These are phyloP conservation scores for Talaromyces sp. DNA, from an alignment of 2,329 filamentous ascomycete species.

Conservation along the genomic window DNA sequence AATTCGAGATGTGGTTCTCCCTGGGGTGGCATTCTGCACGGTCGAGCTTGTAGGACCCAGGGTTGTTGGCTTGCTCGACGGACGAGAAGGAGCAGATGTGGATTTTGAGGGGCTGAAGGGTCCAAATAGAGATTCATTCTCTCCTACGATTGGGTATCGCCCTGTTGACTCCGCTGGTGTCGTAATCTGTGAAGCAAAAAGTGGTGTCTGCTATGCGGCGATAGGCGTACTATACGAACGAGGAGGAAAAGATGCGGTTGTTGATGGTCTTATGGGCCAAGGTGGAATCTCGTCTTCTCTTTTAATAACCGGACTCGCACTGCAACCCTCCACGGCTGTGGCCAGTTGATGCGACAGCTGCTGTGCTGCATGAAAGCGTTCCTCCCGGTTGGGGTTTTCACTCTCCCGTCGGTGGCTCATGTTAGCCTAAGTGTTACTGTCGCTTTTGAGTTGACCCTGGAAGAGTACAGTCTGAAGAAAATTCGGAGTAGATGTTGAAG, in stretches of 20 bases:
- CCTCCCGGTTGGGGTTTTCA: too few relatives aligned
- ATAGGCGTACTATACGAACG: neutral
- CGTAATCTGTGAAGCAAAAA: neutral
- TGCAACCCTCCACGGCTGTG: neutral
- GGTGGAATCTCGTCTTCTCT: neutral
- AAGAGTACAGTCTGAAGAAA: neutral
- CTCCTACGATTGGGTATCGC: neutral
- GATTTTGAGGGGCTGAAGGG: neutral
- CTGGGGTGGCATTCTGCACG: neutral
- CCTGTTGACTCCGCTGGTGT: neutral
- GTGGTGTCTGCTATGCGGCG: neutral
- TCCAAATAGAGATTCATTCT: neutral
- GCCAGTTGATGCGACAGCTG: neutral
- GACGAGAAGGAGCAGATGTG: neutral
- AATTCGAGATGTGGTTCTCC: neutral
- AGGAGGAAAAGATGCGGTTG: neutral
- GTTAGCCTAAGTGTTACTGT: neutral
- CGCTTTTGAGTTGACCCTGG: neutral
- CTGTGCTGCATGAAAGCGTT: neutral
- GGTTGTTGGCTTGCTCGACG: neutral
- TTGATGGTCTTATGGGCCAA: neutral
- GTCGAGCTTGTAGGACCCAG: neutral
- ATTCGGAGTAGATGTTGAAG: neutral
- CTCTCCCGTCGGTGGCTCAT: neutral
- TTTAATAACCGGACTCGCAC: neutral